Base-by-base conservation (phyloP, 2,329 filamentous ascomycete genomes). In the Talaromyces sp. region DNA sequence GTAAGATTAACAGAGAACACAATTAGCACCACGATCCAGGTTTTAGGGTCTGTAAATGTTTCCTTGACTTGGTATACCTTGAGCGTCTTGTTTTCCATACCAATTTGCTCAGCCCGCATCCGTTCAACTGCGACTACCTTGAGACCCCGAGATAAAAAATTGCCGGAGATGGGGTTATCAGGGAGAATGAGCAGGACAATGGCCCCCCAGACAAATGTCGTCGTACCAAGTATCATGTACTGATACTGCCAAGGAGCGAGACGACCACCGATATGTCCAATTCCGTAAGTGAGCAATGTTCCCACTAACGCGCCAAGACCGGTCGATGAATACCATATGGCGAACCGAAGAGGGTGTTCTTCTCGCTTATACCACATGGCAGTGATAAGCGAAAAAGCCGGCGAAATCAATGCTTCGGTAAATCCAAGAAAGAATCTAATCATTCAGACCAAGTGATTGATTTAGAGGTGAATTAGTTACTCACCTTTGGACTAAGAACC, bases 91-190 rank as follows among this genome's bases (percentile, higher is more conserved):
- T 49, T 49, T 25, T 49, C 44, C 9, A 49, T 49, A 25, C 44
- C 44, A 25, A 49, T 49, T 17, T 49, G 44, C 22, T 49, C 44
- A 22, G 44, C 25, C 44, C 44, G 44, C 44, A 49, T 49, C 27
- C 84, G 78, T 44, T 82, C 80, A 22, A 87, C 80, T 44, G 82
- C 82, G 57, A 85, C 75, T n/a, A 80, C 77, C 55, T 80, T 81
- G 65, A 87, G 81, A 17, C 78, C 75, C 28, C 75, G 73, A 6
- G 72, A 79, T 55, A 87, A 78, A 4, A 82, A 81, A 42, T 78
- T 78, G 15, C 82, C 81, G 1, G 81, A 84, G 22, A 83, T 77
- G 0, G 84, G 85, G 0, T 80, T 82, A 67, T 86, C 84, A 1
- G 85, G 85, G 2, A 88, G 77, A 47, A 85, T 73, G 19, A 85